Evolutionary conservation across 257 asterid species (phyloP).

Genomic region (Pogostemon cablin): DNA sequence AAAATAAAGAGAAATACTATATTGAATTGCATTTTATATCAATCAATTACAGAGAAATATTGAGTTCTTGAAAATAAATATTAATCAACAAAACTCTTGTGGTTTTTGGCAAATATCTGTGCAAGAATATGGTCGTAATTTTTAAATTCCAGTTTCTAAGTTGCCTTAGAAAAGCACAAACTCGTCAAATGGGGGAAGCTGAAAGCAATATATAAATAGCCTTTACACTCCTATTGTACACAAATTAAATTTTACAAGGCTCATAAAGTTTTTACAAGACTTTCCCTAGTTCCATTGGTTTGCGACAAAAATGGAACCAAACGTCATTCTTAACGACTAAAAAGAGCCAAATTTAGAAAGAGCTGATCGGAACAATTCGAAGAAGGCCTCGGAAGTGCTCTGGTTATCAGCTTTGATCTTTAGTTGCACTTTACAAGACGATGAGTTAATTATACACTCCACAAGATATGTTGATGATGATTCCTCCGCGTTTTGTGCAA

Average conservation of each 20-base stretch:
- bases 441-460: slow-evolving; percentile 79
- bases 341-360: slow-evolving; percentile 62
- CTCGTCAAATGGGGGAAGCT: slow-evolving; percentile 24
- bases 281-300: slow-evolving; percentile 19
- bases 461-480: slow-evolving; percentile 66
- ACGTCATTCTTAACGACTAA: slow-evolving; percentile 24
- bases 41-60: no score
- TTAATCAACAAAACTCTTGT: no score
- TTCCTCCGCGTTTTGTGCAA: slow-evolving; percentile 74
- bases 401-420: slow-evolving; percentile 95
- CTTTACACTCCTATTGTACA: slow-evolving; percentile 28
- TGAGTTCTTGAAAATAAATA: no score
- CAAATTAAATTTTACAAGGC: slow-evolving; percentile 31
- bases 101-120: neutral
- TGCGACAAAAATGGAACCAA: slow-evolving; percentile 37
- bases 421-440: slow-evolving; percentile 74
- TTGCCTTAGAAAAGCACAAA: neutral
- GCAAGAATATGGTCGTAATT: neutral
- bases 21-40: no score
- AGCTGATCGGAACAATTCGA: slow-evolving; percentile 73
- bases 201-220: slow-evolving; percentile 21
- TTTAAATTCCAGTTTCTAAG: slow-evolving; percentile 17
- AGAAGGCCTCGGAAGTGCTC: slow-evolving; percentile 70
- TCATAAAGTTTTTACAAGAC: slow-evolving; percentile 29
- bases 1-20: no score